phyloP scores from a whole-genome alignment of 148 eudicot species.

The Oxyria digyna region DNA sequence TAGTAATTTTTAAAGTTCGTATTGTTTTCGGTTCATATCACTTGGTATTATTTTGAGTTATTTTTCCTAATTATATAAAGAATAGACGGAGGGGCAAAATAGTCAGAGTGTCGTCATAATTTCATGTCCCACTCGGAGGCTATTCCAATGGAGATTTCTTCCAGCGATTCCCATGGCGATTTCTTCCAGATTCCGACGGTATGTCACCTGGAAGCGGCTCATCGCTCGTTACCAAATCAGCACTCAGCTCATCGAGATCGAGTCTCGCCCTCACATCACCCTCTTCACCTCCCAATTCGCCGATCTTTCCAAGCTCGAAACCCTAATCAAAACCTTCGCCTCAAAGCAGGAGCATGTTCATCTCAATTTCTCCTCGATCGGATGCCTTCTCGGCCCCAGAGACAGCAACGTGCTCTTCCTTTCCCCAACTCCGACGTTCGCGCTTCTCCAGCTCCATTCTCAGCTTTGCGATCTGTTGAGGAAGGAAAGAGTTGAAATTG shows the following conservation, averaged over 20 bases:
- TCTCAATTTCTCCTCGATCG: constrained; percentile 62
- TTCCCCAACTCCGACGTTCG: constrained; percentile 58
- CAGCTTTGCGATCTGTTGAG: constrained; percentile 62
- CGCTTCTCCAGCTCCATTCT: constrained; percentile 68
- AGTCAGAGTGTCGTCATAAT: no score
- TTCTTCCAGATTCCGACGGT: no score
- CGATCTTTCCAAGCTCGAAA: constrained; percentile 57
- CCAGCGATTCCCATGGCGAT: no score
- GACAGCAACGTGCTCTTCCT: constrained; percentile 46
- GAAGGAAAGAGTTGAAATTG: constrained; percentile 64
- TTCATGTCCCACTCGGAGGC: no score
- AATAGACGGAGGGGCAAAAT: no score
- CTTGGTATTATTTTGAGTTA: no score
- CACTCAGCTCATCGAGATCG: constrained; percentile 83
- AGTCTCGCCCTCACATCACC: constrained; percentile 84
- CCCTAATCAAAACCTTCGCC: constrained; percentile 40
- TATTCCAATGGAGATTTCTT: no score
- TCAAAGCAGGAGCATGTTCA: constrained; percentile 60
- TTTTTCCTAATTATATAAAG: no score
- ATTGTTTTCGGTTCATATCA: no score
- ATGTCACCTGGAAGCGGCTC: no score
- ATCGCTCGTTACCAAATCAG: constrained; percentile 84
- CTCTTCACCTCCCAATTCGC: constrained; percentile 41
- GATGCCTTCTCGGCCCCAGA: constrained; percentile 40
- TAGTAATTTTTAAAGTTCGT: no score